phyloP scores from a whole-genome alignment of 768 basidiomycete genomes.

The Phanerodontia chrysosporium region DNA sequence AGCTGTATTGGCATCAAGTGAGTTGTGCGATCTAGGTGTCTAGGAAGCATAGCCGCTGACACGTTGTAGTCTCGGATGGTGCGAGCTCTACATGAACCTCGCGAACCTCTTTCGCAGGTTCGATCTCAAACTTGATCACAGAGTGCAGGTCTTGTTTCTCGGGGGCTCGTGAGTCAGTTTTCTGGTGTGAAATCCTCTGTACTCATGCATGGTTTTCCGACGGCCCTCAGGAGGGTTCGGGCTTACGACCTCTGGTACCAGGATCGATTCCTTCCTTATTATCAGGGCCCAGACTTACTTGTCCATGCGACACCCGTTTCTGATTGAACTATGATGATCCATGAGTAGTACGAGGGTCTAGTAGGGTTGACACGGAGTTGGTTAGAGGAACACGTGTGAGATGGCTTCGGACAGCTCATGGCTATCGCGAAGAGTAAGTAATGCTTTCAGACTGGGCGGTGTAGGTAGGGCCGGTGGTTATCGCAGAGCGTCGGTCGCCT shows the following conservation, averaged over 20 bases:
- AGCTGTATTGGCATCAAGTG: slow-evolving; percentile 43
- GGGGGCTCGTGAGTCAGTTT: neutral
- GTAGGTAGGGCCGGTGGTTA: too few relatives aligned
- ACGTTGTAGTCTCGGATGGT: slow-evolving; percentile 36
- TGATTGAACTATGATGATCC: too few relatives aligned
- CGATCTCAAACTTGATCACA: slow-evolving; percentile 26
- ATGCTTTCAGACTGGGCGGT: too few relatives aligned
- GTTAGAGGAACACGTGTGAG: too few relatives aligned
- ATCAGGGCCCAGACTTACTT: slow-evolving; percentile 6
- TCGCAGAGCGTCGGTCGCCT: too few relatives aligned
- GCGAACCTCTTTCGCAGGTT: slow-evolving; percentile 38
- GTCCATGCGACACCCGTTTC: neutral
- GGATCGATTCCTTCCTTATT: slow-evolving; percentile 8
- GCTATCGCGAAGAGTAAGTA: too few relatives aligned
- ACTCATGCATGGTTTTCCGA: too few relatives aligned
- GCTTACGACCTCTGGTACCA: slow-evolving; percentile 1
- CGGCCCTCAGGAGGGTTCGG: neutral
- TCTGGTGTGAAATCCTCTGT: neutral
- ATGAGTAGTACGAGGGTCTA: too few relatives aligned
- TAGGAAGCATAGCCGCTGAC: neutral
- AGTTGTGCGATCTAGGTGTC: slow-evolving; percentile 5
- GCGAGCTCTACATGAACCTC: slow-evolving; percentile 38
- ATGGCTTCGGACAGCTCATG: too few relatives aligned
- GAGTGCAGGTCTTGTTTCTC: neutral
- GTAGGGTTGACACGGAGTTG: too few relatives aligned